Base-by-base conservation (phyloP, 257 asterid genomes). In the Knoxia roxburghii region DNA sequence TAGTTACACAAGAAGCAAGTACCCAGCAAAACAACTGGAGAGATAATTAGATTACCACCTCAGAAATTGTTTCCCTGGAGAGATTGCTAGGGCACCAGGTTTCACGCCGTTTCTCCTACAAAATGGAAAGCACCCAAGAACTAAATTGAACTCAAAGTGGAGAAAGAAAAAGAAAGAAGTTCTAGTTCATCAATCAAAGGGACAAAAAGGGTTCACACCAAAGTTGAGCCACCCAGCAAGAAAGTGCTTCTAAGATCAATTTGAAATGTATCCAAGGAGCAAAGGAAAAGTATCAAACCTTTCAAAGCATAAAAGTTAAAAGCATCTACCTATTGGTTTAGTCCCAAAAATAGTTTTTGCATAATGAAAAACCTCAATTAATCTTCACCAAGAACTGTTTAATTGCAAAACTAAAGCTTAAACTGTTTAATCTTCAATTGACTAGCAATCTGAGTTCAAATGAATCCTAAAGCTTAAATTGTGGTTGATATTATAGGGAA, bases 41-140 rank as follows among this genome's bases (percentile, higher is more conserved):
- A 11, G 33, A 17, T 26, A 55, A 15, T 41, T 67, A 49, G 70
- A 74, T 7, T 45, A 30, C 78, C 80, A 90, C 99, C 95, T 90
- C 90, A 72, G 76, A 80, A 48, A 68, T 48, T 64, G 73, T 82
- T 81, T 82, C 85, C 78, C 72, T 65, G 18, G 81, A 79, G 69
- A 86, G 82, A 23, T 81, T 84, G 68, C 95, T 90, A 20, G 97
- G 96, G 87, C 97, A 88, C 97, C 99, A 93, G 48, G 99, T 93
- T 77, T 85, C 91, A 61, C 99, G 97, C 73, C 99, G 77, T 79
- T 93, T 93, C 21, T 72, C 94, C 99, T 93, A 60, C 70, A 73
- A 75, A 24, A 62, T 20, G 67, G 59, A 70, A 77, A 49, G 69
- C 63, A 76, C 9, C 59, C 55, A 65, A 41, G 48, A 58, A 69